phyloP scores from a whole-genome alignment of 225 moss, liverwort and hornwort species.

The Physcomitrium patens region DNA sequence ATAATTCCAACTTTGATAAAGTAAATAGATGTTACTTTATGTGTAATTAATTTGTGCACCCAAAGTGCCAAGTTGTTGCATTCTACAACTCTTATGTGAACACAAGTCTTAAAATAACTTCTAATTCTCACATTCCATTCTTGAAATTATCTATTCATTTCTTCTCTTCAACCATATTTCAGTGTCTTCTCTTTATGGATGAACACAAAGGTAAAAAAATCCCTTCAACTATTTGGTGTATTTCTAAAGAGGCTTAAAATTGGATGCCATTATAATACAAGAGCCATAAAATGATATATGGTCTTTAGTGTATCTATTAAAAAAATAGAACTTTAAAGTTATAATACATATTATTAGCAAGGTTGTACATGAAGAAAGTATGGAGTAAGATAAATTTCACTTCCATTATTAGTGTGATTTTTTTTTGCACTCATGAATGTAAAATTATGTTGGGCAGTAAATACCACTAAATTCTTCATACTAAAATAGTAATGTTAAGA shows the following conservation, averaged over 20 bases:
- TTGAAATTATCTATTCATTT: constrained; percentile 14
- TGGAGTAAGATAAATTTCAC: too few species aligned
- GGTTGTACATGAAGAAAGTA: too few species aligned
- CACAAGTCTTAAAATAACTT: constrained; percentile 25
- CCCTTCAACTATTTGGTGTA: neutral
- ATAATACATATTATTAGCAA: too few species aligned
- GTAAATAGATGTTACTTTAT: constrained; percentile 49
- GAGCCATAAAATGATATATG: neutral
- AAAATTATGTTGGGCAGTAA: too few species aligned
- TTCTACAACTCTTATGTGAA: constrained; percentile 17
- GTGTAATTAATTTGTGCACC: constrained; percentile 33
- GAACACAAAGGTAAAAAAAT: constrained; percentile 35
- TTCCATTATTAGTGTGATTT: too few species aligned
- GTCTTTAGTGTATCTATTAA: too few species aligned
- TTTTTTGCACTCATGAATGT: too few species aligned
- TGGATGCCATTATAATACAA: neutral
- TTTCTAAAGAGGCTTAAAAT: neutral
- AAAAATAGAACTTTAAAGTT: too few species aligned
- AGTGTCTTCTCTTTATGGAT: neutral
- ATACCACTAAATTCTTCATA: too few species aligned
- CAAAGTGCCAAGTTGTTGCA: constrained; percentile 25
- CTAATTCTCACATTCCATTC: constrained; percentile 20
- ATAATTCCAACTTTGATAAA: constrained; percentile 40
- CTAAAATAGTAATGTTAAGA: too few species aligned
- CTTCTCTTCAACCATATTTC: constrained; percentile 9